Conservation (phyloP, 352 stramenopile species). For the Phytophthora megakarya region DNA sequence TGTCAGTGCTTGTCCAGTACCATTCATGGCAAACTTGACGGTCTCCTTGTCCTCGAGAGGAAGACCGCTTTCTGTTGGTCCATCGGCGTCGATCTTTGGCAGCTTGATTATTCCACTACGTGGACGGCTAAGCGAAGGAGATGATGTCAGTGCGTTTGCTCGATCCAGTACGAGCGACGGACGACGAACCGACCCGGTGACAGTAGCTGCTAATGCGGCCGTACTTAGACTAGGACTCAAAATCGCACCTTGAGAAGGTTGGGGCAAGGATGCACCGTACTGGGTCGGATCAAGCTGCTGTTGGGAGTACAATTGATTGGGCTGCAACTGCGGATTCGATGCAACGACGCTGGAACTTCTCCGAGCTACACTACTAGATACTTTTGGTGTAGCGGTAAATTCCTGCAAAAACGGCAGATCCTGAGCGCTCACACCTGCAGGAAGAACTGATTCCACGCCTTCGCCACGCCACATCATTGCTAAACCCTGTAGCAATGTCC, state of each 20-base stretch:
- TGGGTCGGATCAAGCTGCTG: constrained; percentile 13
- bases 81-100: constrained; percentile 3
- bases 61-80: not conserved
- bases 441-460: constrained; percentile 53
- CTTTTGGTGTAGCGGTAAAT: constrained; percentile 23
- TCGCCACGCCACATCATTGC: constrained; percentile 67
- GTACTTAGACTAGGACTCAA: not conserved
- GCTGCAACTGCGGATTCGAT: constrained; percentile 6
- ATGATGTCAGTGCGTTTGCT: not conserved
- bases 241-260: not conserved
- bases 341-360: not conserved
- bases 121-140: constrained; percentile 6
- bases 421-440: constrained; percentile 34
- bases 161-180: constrained; percentile 1
- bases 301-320: constrained; percentile 7
- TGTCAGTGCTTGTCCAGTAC: not conserved
- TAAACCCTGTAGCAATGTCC: constrained; percentile 66
- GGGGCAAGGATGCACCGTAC: not conserved
- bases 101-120: constrained; percentile 5
- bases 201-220: not conserved
- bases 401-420: constrained; percentile 52
- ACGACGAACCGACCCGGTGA: not conserved
- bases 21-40: not conserved
- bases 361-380: not conserved
- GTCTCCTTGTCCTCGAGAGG: not conserved